Base-by-base conservation (phyloP, 2,329 filamentous ascomycete genomes). In the Aurifilum marmelostoma region DNA sequence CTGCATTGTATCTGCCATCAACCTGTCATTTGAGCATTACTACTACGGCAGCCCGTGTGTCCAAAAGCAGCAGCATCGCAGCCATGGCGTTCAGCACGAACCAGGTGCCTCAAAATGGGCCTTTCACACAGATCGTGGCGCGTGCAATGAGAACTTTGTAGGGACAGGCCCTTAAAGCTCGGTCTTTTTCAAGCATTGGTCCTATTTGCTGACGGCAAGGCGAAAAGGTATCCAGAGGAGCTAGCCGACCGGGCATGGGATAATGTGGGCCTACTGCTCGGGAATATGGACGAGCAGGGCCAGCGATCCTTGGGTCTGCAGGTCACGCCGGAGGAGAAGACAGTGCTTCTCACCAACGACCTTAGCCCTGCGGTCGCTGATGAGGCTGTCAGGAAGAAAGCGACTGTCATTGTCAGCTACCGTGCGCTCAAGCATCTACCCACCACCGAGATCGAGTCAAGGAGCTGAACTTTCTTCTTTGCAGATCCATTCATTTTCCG, bases 401-500 rank as follows among this genome's bases (percentile, higher is more conserved):
- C 89, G 71, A 93, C 91, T 9, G 88, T 97, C 71, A 88, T 99
- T 66, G 86, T 99, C 68, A 91, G 93, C 75, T 99, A 99, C 79
- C 96, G 93, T 97, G 81, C 75, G 85, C 72, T 12, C 52, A n/a
- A n/a, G n/a, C 18, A 58, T 11, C 56, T 8, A 54, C 27, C 79
- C 67, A 5, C 39, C 27, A 4, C 34, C 11, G 29, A 7, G 24
- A 29, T 27, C 16, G 29, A 16, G 21, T 12, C 11, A 18, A 5
- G 3, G 47, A 27, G 29, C 47, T 62, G 12, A 68, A 24, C 11
- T 14, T n/a, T 21, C 11, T n/a, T 41, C 37, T 29, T 8, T 12
- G 71, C 74, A 97, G 93, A 99, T 80, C 96, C 96, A 29, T 96
- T 98, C 78, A 98, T 99, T 77, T 99, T 99, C 84, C 89, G 92